Evolutionary conservation across 2,329 filamentous ascomycete genomes (phyloP).

Genomic region (Teratosphaeriaceae sp.): DNA sequence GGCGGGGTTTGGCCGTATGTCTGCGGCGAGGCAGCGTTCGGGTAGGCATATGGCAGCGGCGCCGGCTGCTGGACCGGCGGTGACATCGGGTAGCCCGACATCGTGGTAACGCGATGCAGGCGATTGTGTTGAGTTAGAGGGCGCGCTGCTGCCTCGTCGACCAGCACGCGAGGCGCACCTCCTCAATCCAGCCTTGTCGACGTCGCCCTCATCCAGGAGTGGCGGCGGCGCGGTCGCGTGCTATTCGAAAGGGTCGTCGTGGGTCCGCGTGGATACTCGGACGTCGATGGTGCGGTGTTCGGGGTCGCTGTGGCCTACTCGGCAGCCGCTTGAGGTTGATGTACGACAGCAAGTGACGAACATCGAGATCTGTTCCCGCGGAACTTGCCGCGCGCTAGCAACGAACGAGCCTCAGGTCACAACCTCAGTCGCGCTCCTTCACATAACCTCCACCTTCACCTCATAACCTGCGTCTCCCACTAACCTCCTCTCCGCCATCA

Average conservation of each 20-base stretch:
- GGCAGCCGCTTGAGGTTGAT: too few species aligned
- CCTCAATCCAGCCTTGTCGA: background rate
- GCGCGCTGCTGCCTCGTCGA: background rate
- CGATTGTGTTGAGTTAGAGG: background rate
- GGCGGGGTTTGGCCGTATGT: constrained; percentile 53
- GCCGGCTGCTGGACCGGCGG: constrained; percentile 25
- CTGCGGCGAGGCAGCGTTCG: constrained; percentile 33
- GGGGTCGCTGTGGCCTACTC: background rate
- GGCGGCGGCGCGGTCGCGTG: too few species aligned
- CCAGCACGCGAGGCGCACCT: background rate
- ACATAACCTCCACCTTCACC: constrained; percentile 1
- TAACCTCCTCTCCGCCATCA: constrained; percentile 11
- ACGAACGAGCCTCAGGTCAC: too few species aligned
- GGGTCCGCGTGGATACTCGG: too few species aligned
- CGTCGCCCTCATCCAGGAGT: background rate
- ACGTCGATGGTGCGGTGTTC: too few species aligned
- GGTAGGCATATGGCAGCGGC: constrained; percentile 40
- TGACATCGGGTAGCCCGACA: constrained; percentile 25
- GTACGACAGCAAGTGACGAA: too few species aligned
- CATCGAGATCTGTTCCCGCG: too few species aligned
- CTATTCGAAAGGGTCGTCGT: too few species aligned
- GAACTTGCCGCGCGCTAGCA: too few species aligned
- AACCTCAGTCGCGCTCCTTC: too few species aligned
- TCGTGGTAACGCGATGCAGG: constrained; percentile 6
- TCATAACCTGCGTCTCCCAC: background rate